These are phyloP conservation scores for Colletotrichum graminicola DNA, from an alignment of 2,329 filamentous ascomycete genomes.

Conservation along the genomic window DNA sequence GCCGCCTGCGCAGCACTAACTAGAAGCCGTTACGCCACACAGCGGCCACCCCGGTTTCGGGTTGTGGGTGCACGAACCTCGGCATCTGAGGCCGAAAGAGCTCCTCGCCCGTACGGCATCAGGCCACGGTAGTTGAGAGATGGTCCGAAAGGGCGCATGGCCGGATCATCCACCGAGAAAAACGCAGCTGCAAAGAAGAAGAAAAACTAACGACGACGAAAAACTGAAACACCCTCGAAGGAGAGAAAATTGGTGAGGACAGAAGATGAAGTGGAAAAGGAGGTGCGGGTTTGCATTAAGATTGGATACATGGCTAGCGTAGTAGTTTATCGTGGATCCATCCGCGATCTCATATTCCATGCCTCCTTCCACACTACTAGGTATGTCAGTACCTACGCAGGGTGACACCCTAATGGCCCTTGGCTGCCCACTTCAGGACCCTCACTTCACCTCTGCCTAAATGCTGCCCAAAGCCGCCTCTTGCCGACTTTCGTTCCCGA, in stretches of 20 bases:
- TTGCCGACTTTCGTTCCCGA: conserved; percentile 33
- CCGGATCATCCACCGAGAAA: background rate
- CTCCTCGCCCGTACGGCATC: background rate
- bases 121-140: background rate
- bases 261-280: background rate
- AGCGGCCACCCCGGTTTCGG: conserved; percentile 34
- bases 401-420: background rate
- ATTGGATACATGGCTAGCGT: conserved; percentile 4
- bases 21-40: conserved; percentile 15
- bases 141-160: background rate
- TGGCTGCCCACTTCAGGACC: background rate
- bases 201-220: background rate
- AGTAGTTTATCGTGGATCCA: conserved; percentile 15
- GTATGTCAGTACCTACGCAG: too few relatives aligned
- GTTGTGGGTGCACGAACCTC: conserved; percentile 2
- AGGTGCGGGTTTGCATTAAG: conserved; percentile 8
- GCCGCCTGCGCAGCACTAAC: conserved; percentile 19
- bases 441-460: conserved; percentile 28
- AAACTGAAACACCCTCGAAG: background rate
- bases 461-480: conserved; percentile 38
- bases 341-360: background rate
- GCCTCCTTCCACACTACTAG: conserved; percentile 2
- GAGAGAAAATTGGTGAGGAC: background rate
- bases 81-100: conserved; percentile 9
- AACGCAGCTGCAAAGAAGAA: background rate